Conservation (phyloP, 169 alveolate species). For the Cryptosporidium sp. region DNA sequence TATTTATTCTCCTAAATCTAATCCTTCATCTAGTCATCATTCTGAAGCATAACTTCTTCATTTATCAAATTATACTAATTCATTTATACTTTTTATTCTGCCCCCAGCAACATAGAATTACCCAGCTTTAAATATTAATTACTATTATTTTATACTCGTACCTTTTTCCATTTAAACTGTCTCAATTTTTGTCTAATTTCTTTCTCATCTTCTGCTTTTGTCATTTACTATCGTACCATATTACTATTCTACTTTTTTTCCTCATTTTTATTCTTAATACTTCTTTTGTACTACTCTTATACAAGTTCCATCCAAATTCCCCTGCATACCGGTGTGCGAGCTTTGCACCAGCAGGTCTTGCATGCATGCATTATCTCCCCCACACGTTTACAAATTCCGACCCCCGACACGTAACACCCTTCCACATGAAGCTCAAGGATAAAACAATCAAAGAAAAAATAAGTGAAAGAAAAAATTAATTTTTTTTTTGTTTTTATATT, state of each 20-base stretch:
- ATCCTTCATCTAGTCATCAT: too few relatives aligned
- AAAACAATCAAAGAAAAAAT: not conserved
- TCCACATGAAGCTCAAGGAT: not conserved
- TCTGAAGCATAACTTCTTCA: not conserved
- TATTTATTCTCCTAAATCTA: not conserved
- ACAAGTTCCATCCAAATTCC: not conserved
- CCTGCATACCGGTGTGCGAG: conserved; percentile 1
- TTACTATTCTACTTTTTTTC: too few relatives aligned
- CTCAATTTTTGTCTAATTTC: not conserved
- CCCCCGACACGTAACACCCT: not conserved
- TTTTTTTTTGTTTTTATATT: not conserved
- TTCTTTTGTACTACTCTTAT: not conserved
- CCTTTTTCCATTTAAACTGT: not conserved
- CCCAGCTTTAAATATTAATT: not conserved
- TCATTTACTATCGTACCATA: too few relatives aligned
- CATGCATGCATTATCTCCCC: not conserved
- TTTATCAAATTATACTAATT: not conserved
- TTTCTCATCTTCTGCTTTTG: not conserved
- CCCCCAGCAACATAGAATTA: too few relatives aligned
- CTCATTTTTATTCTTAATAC: too few relatives aligned
- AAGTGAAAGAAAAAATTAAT: not conserved
- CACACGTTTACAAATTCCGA: not conserved
- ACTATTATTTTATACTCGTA: not conserved
- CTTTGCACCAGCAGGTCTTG: not conserved
- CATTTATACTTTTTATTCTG: not conserved